Base-by-base conservation (phyloP, 768 basidiomycete species). In the Lactarius quietus region DNA sequence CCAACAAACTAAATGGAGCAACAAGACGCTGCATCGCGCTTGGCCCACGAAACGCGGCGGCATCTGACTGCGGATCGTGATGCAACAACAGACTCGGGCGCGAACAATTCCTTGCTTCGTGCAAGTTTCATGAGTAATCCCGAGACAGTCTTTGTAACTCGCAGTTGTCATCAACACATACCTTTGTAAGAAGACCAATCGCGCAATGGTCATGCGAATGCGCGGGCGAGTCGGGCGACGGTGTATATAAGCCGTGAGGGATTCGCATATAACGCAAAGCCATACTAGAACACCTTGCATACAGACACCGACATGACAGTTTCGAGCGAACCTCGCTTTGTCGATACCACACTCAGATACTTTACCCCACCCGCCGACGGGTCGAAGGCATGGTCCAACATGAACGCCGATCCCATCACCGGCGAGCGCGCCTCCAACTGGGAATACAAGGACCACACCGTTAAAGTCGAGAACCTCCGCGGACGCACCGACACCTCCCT, bases 391-490 rank as follows among this genome's bases (percentile, higher is more conserved):
- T 75, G 59, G 58, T 23, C 52, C 1, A 63, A 67, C 61, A 71
- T 73, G 62, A 73, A 72, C 55, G 38, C 65, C 15, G 75, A 75
- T 59, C 62, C 70, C 26, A 45, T 20, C 14, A 70, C 69, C 10
- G 72, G 82, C 18, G 69, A 74, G n/a, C 74, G 74, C 20, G 69
- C 70, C 29, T 70, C 68, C 15, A 86, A 86, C 70, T 78, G 70
- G 65, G 59, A 48, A 17, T 69, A 76, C 8, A 75, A 75, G 5
- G 70, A 52, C 33, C 74, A 74, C 54, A 52, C 66, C 6, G 68
- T 82, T 0, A 62, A 76, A 36, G 79, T 87, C 60, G 82, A 85
- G 70, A 83, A 87, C 73, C 51, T 85, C 36, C 80, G 85, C 31
- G 84, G 82, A 6, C 80, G 80, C 69, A 82, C 74, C 61, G 69